Conservation (phyloP, 169 alveolate genomes). For the Theileria orientalis region DNA sequence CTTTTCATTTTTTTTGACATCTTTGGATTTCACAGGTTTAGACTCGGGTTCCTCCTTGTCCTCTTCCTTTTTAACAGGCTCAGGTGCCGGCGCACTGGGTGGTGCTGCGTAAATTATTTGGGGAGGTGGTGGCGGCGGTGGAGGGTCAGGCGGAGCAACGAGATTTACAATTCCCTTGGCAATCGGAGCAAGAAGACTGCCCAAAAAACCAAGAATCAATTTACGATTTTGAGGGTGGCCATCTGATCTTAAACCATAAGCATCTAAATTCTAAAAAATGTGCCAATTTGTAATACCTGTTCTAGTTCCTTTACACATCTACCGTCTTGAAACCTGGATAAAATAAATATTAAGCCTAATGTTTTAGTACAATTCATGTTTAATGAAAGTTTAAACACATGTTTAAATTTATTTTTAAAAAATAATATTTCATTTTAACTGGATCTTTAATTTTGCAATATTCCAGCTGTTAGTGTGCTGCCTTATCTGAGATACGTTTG, state of each 20-base stretch:
- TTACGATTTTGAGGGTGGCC: constrained; percentile 25
- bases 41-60: neutral
- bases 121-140: constrained; percentile 50
- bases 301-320: neutral
- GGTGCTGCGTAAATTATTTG: neutral
- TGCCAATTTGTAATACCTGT: neutral
- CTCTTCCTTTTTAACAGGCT: constrained; percentile 5
- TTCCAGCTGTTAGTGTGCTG: no score
- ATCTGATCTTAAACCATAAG: neutral
- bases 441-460: no score
- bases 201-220: constrained; percentile 20
- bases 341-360: neutral
- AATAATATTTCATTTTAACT: no score
- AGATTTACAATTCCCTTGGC: neutral
- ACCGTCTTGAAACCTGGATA: neutral
- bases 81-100: neutral
- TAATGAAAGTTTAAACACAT: neutral
- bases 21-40: neutral
- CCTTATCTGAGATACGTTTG: no score
- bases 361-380: neutral
- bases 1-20: constrained; percentile 4
- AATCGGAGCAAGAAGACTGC: constrained; percentile 33
- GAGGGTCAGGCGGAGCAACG: constrained; percentile 33
- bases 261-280: neutral
- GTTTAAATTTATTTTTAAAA: no score